Conservation (phyloP, 345 rosid species). For the Erysimum cheiranthoides region DNA sequence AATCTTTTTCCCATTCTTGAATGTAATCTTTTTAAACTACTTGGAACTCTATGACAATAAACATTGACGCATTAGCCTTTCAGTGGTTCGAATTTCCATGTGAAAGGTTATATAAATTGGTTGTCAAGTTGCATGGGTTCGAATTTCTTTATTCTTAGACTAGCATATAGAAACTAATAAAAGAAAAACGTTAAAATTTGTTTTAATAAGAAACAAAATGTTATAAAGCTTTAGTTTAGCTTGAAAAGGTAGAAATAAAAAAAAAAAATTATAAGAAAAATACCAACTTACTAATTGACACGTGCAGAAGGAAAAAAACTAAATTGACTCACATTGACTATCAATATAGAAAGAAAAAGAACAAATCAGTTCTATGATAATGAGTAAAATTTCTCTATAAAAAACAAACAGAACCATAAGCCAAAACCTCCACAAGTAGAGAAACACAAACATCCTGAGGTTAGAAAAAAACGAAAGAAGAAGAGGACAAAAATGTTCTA, state of each 20-base stretch:
- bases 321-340: too few species aligned
- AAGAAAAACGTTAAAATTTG: too few species aligned
- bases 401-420: background rate
- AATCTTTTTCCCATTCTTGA: too few species aligned
- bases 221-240: too few species aligned
- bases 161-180: background rate
- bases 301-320: too few species aligned
- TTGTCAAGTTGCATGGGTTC: background rate
- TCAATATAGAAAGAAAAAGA: background rate
- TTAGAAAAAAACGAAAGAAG: background rate
- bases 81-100: background rate
- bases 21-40: too few species aligned
- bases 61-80: too few species aligned
- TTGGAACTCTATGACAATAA: too few species aligned
- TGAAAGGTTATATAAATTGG: background rate
- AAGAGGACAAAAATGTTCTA: conserved; percentile 25
- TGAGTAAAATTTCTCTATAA: conserved; percentile 10
- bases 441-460: background rate
- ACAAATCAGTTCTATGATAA: background rate
- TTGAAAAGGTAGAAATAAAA: too few species aligned
- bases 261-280: too few species aligned
- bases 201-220: too few species aligned
- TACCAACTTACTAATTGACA: background rate
- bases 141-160: background rate
- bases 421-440: background rate